A percentile compares a stretch with the other conserved stretches of the same genome.
Evolutionary conservation across 306 rosid species (phyloP).

Genomic region (Hippophae tibetana): DNA sequence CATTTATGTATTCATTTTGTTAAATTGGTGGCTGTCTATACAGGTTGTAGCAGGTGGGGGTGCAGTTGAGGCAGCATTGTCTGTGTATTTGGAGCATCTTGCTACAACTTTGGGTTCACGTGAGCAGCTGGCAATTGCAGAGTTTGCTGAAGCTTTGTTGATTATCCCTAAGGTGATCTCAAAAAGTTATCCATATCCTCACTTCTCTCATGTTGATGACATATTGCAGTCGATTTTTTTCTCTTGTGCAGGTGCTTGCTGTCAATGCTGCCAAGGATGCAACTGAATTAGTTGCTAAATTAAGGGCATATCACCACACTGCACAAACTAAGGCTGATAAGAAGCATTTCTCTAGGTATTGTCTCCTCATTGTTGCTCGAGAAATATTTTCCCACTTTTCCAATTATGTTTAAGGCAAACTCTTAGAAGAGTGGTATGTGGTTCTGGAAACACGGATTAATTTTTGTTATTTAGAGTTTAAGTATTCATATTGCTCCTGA

Average conservation of each 20-base stretch:
- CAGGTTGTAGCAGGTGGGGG: conserved; percentile 99
- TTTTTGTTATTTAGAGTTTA: no score
- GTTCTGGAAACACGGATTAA: no score
- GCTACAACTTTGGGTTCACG: conserved; percentile 96
- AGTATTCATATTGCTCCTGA: no score
- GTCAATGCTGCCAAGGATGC: conserved; percentile 99
- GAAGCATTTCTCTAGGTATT: conserved; percentile 81
- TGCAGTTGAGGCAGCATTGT: conserved; percentile 87
- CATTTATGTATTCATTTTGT: neutral
- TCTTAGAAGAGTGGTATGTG: no score
- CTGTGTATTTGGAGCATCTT: conserved; percentile 87
- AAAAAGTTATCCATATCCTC: neutral
- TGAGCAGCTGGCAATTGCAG: conserved; percentile 97
- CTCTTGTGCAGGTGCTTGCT: conserved; percentile 63
- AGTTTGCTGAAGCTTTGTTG: conserved; percentile 86
- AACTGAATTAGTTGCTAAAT: conserved; percentile 78
- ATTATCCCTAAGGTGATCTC: conserved; percentile 69
- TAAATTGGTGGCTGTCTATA: conserved; percentile 8
- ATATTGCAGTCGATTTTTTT: neutral
- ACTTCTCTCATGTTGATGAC: neutral
- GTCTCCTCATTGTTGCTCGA: neutral
- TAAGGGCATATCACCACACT: conserved; percentile 74
- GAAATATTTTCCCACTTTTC: neutral
- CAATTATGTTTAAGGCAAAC: no score
- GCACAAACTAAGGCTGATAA: conserved; percentile 88